A percentile compares a stretch with the other conserved stretches of the same genome.
Evolutionary conservation across 78 protist species (phyloP).

Genomic region (Protostelium mycophagum): DNA sequence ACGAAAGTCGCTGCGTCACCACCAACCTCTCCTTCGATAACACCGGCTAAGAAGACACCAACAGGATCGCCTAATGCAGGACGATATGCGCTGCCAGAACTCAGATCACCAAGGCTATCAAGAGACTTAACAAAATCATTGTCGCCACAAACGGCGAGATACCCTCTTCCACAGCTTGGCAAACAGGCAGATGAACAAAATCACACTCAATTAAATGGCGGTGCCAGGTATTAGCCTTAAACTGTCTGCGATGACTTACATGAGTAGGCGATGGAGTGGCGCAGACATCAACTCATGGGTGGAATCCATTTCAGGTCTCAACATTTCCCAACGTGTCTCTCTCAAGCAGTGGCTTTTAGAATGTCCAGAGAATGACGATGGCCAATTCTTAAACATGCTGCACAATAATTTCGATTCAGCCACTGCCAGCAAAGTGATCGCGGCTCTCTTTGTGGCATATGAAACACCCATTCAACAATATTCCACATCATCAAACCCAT

Average conservation of each 20-base stretch:
- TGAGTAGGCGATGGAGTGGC: neutral
- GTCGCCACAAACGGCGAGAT: neutral
- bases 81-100: neutral
- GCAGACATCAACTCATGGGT: neutral
- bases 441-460: neutral
- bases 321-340: neutral
- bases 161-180: neutral
- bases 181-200: neutral
- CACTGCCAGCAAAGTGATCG: neutral
- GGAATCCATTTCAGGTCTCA: neutral
- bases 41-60: neutral
- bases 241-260: neutral
- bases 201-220: neutral
- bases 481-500: too few relatives aligned
- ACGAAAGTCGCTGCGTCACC: neutral
- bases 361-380: neutral
- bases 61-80: neutral
- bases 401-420: neutral
- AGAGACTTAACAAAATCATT: neutral
- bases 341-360: neutral
- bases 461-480: neutral
- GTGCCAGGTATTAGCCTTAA: neutral
- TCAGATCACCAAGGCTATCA: neutral
- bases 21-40: neutral
- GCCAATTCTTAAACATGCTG: neutral